Percentiles rank a stretch among this genome's conserved stretches.
These are phyloP conservation scores for Tolypocladium album DNA, from an alignment of 2,329 filamentous ascomycete genomes.

Conservation along the genomic window DNA sequence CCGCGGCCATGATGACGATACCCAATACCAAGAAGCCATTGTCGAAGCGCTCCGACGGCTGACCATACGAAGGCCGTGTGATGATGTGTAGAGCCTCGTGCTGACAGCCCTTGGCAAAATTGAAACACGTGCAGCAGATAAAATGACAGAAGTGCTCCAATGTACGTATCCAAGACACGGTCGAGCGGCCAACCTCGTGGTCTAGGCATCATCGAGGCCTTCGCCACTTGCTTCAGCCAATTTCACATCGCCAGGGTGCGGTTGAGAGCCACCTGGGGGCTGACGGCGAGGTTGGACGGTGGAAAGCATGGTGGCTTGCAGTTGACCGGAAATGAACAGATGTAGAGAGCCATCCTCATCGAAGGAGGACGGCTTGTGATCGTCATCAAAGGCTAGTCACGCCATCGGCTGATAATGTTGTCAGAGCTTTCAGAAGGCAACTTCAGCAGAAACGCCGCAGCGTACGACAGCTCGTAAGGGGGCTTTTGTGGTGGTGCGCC, in stretches of 20 bases:
- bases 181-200: not conserved
- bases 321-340: not conserved
- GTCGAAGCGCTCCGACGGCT: not conserved
- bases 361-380: not conserved
- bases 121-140: not conserved
- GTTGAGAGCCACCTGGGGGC: not conserved
- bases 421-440: not conserved
- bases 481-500: not conserved
- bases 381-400: not conserved
- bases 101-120: not conserved
- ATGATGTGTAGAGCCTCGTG: not conserved
- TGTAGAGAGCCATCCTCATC: not conserved
- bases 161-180: not conserved
- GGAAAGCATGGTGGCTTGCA: slow-evolving; percentile 1
- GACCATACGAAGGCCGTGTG: not conserved
- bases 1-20: not conserved
- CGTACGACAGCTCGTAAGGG: not conserved
- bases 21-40: not conserved
- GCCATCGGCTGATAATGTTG: not conserved
- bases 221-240: not conserved
- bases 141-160: not conserved
- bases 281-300: not conserved
- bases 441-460: not conserved
- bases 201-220: not conserved
- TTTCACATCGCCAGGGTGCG: not conserved